Percentiles rank a stretch among this genome's conserved stretches.
Evolutionary conservation across 1,139 yeast species (phyloP).

Genomic region (Diutina sp.): DNA sequence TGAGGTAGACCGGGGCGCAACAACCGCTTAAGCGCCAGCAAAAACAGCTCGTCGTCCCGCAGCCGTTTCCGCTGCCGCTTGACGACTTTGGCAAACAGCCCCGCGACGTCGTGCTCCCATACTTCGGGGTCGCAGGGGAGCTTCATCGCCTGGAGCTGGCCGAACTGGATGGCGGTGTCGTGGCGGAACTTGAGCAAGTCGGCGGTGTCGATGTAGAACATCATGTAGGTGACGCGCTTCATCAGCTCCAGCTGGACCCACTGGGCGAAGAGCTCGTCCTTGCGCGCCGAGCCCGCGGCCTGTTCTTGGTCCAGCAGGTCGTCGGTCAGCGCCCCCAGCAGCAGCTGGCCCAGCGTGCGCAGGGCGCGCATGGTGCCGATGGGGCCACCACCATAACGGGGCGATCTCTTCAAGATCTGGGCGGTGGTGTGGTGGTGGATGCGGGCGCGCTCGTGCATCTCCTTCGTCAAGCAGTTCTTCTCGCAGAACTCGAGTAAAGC

Average conservation of each 20-base stretch:
- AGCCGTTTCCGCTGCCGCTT: slow-evolving; percentile 21
- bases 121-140: slow-evolving; percentile 71
- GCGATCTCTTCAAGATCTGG: slow-evolving; percentile 59
- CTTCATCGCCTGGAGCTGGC: slow-evolving; percentile 54
- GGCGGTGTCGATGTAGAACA: slow-evolving; percentile 66
- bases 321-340: slow-evolving; percentile 5
- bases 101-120: slow-evolving; percentile 44
- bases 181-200: slow-evolving; percentile 80
- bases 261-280: slow-evolving; percentile 21
- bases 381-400: slow-evolving; percentile 63
- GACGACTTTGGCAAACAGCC: slow-evolving; percentile 27
- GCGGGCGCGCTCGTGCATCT: slow-evolving; percentile 62
- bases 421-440: slow-evolving; percentile 69
- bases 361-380: slow-evolving; percentile 4
- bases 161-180: slow-evolving; percentile 52
- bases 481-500: slow-evolving; percentile 55
- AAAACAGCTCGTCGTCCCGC: slow-evolving; percentile 6
- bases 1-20: neutral
- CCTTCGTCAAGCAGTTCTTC: slow-evolving; percentile 44
- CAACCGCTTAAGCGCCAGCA: neutral
- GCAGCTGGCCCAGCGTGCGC: slow-evolving; percentile 20
- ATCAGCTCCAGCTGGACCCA: slow-evolving; percentile 75
- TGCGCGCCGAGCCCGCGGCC: slow-evolving; percentile 6
- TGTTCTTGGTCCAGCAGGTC: neutral
- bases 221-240: slow-evolving; percentile 68